Percentiles rank a stretch among this genome's conserved stretches.
Evolutionary conservation across 345 rosid genomes (phyloP).

Genomic region (Populus deltoides): DNA sequence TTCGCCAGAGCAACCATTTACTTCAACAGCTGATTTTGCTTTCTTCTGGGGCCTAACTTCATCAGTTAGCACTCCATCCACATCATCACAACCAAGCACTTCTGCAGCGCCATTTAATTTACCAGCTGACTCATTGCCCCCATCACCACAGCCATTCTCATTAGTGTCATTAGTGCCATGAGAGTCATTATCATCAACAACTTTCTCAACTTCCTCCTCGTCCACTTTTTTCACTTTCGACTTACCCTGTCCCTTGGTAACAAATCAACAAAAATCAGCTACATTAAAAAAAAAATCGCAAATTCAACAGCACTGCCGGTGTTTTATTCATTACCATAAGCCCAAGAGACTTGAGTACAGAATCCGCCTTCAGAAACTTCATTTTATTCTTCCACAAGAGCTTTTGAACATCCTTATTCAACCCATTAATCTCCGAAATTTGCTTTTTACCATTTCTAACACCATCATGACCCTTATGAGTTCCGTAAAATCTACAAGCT

Average conservation of each 20-base stretch:
- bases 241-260: constrained; percentile 43
- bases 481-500: constrained; percentile 72
- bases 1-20: constrained; percentile 33
- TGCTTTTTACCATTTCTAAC: constrained; percentile 18
- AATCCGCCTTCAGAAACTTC: constrained; percentile 73
- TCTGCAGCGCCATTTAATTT: constrained; percentile 32
- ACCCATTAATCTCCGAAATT: constrained; percentile 56
- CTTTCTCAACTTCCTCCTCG: constrained; percentile 35
- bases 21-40: constrained; percentile 49
- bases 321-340: constrained; percentile 50
- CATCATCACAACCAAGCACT: constrained; percentile 26
- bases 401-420: constrained; percentile 78
- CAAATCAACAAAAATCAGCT: neutral
- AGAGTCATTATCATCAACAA: constrained; percentile 15
- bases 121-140: constrained; percentile 22
- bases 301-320: neutral
- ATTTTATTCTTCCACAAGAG: constrained; percentile 86
- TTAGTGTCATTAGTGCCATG: constrained; percentile 26
- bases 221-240: constrained; percentile 40
- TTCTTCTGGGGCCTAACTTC: constrained; percentile 65
- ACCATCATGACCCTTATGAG: constrained; percentile 42
- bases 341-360: constrained; percentile 61
- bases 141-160: constrained; percentile 27
- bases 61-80: constrained; percentile 32
- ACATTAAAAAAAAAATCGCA: neutral